Base-by-base conservation (phyloP, 164 flowering plant species). In the Vitis cinerea region DNA sequence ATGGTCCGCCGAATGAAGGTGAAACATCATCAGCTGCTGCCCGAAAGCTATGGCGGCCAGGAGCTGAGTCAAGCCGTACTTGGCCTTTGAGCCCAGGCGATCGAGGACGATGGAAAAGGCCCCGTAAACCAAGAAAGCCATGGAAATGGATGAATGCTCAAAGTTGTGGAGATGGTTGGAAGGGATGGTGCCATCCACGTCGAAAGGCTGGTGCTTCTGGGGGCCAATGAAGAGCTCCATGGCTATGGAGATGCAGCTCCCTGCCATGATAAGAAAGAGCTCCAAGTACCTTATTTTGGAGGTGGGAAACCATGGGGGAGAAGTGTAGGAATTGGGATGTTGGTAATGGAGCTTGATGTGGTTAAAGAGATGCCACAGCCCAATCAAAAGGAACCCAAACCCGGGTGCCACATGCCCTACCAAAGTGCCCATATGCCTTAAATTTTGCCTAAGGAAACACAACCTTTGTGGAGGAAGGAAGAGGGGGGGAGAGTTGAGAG, bases 201-300 rank as follows among this genome's bases (percentile, higher is more conserved):
- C 91, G 10, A 89, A 61, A 1, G 91, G 94, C 5, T 83, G 88
- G 86, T 87, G 91, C 0, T 65, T 63, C 6, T 52, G 54, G 1
- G 90, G 91, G 29, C 88, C 83, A 51, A 87, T 78, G 68, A 87
- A 83, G 66, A 89, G 88, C 74, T 89, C 94, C 86, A 84, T 83
- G 73, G 87, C 70, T 31, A 89, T 78, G 63, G 87, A 87, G 59
- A 64, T 47, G 10, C 61, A 37, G 62, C 70, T 58, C 13, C 77
- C 86, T 0, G 7, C 49, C 78, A 86, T 84, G 81, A 89, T 86
- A 6, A 79, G 53, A 72, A 62, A 76, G 15, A 84, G 86, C 77
- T 89, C 94, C 13, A 84, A 50, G 75, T 84, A 73, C 64, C 77
- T 79, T 59, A 77, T 3, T 62, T 48, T 79, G 8, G 87, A 19